Evolutionary conservation across 2,329 filamentous ascomycete genomes (phyloP), one percentile per base, ranked within the genome.

Genomic region (Myriosclerotinia duriaeana): DNA sequence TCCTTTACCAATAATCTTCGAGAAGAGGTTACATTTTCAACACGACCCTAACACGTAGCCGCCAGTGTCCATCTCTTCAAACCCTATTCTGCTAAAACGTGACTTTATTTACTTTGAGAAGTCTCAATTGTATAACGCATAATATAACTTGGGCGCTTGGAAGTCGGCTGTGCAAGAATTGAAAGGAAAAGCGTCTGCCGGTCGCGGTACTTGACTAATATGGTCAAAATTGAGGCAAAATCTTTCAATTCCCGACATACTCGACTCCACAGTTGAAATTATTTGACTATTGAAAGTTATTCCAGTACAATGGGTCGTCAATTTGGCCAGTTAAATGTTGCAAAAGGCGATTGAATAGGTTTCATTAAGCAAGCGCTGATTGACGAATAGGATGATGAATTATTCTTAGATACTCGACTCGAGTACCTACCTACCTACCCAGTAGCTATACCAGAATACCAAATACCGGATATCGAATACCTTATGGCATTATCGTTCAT

Each of bases 1-100:
- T 66, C 26, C 61, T 14, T 30, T 44, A 55, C 73, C 71, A 75
- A 73, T 73, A 5, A 63, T 26, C 30, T 60, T 66, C 26, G 20
- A 12, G 54, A 36, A 7, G 67, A 73, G 66, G 55, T 14, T 53
- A 48, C 11, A 44, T 55, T 22, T 68, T 68, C 68, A 67, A 75
- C 72, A 73, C 73, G 74, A 74, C 65, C 66, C 66, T 72, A 66
- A 72, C 72, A 72, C 73, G 73, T 68, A 73, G 65, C 70, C 72
- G 69, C 69, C 72, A 56, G 67, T 48, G 48, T 50, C 53, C 53
- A 61, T 60, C 44, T 46, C 54, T 44, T 61, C 42, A 53, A 60
- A 26, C 30, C n/a, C n/a, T 40, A 46, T 59, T 50, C 6, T 53
- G 17, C 22, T 50, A 34, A 34, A 59, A 26, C 53, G 44, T 38